Evolutionary conservation across 1,284 basidiomycete genomes (phyloP), one percentile per base, ranked within the genome.

Genomic region (Ustilago nuda): DNA sequence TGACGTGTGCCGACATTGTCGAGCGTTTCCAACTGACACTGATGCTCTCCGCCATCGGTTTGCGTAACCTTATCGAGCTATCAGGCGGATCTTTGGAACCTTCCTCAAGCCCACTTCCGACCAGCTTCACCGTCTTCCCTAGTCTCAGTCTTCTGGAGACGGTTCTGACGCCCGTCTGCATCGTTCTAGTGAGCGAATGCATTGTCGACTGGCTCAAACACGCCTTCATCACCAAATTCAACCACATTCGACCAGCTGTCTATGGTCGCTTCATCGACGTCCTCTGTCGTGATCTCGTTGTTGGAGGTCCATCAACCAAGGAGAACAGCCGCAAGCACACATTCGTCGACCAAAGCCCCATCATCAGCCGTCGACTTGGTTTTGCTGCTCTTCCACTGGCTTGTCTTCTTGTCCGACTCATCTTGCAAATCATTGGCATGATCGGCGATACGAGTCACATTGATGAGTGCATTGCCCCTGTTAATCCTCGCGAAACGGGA

Each of bases 151-250:
- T 87, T n/a, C 73, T 94, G 0, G 94, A 93, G 90, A 94, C 93
- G 8, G 97, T 97, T 64, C 92, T 95, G 65, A 96, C 94, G 66
- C 96, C 96, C 8, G 94, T 96, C 1, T 76, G 96, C 52, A 93
- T 94, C 5, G 97, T 99, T 3, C 89, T 99, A 83, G 84, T 91
- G 1, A 97, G 94, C 7, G 97, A 99, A 86, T 93, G 94, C 89
- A 87, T 94, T 5, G 97, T 99, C 33, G 97, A 99, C 86, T 99
- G 96, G 97, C 89, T 99, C 66, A 99, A 99, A 84, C 97, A 99
- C 84, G 96, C 96, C 1, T 99, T 99, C 87, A 98, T 99, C 82
- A 96, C 95, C 61, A 99, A 99, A 87, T 98, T 98, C 86, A 90
- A 90, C 53, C 86, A 87, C 67, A 95, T 99, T 61, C 91, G 96